These are phyloP conservation scores for Alternaria arborescens DNA, from an alignment of 2,329 filamentous ascomycete genomes.

Conservation along the genomic window DNA sequence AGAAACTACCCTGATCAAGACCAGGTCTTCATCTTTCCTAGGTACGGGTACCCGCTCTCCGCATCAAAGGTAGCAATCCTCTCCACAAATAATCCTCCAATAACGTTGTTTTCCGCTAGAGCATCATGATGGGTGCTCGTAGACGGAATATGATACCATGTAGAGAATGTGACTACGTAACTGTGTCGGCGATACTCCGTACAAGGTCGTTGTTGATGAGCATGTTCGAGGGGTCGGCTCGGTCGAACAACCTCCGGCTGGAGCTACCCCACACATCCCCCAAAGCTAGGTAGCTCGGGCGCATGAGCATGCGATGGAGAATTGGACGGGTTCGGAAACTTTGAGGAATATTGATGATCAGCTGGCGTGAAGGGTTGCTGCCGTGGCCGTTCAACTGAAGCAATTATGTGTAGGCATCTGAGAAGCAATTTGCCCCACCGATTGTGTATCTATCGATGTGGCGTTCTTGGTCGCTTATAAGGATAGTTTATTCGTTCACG, in stretches of 20 bases:
- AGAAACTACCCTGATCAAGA: neutral
- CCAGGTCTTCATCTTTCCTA: neutral
- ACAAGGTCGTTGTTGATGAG: neutral
- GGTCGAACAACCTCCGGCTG: neutral
- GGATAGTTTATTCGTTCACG: no score
- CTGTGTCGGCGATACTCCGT: neutral
- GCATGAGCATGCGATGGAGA: no score
- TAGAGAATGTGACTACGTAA: neutral
- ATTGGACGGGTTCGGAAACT: no score
- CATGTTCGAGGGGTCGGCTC: neutral
- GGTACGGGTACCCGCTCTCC: neutral
- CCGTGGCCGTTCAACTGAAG: no score
- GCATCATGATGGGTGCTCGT: neutral
- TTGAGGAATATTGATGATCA: no score
- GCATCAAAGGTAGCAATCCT: neutral
- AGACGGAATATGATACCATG: neutral
- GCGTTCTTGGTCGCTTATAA: no score
- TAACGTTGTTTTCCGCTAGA: neutral
- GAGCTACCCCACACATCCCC: neutral
- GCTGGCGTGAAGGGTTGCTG: no score
- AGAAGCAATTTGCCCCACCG: no score
- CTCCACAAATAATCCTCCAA: neutral
- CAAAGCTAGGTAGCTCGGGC: no score
- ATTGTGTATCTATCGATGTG: no score
- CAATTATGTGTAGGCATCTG: no score